Conservation (phyloP, 1,139 yeast genomes). For the Candida albicans region DNA sequence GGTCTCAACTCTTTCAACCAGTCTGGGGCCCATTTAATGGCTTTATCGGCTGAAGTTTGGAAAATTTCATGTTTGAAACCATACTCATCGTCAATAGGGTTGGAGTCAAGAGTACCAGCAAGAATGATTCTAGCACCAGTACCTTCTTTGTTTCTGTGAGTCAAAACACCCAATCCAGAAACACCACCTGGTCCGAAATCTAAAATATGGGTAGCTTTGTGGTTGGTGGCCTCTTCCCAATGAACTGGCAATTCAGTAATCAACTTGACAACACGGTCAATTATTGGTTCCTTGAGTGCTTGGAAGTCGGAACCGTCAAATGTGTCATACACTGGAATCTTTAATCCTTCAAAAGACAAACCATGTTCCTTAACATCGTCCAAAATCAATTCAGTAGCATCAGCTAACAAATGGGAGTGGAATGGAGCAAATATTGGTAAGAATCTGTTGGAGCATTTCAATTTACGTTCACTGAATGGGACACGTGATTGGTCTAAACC, state of each 20-base stretch:
- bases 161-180: constrained; percentile 92
- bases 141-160: constrained; percentile 98
- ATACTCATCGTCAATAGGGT: constrained; percentile 67
- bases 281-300: constrained; percentile 28
- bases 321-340: constrained; percentile 91
- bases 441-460: constrained; percentile 89
- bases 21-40: constrained; percentile 81
- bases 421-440: constrained; percentile 95
- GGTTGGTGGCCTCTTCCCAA: constrained; percentile 87
- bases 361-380: constrained; percentile 60
- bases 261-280: constrained; percentile 67
- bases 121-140: constrained; percentile 93
- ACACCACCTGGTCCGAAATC: constrained; percentile 99
- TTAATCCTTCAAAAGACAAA: constrained; percentile 60
- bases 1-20: constrained; percentile 93
- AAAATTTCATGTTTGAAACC: constrained; percentile 96
- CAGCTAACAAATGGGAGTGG: constrained; percentile 83
- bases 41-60: constrained; percentile 55
- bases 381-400: constrained; percentile 66
- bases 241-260: constrained; percentile 88
- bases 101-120: constrained; percentile 83
- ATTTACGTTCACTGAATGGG: constrained; percentile 90
- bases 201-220: constrained; percentile 74
- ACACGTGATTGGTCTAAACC: constrained; percentile 95
- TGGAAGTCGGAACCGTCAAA: constrained; percentile 81